Conservation (phyloP, 495 filamentous ascomycete species). For the Penicillium ochrochloron region DNA sequence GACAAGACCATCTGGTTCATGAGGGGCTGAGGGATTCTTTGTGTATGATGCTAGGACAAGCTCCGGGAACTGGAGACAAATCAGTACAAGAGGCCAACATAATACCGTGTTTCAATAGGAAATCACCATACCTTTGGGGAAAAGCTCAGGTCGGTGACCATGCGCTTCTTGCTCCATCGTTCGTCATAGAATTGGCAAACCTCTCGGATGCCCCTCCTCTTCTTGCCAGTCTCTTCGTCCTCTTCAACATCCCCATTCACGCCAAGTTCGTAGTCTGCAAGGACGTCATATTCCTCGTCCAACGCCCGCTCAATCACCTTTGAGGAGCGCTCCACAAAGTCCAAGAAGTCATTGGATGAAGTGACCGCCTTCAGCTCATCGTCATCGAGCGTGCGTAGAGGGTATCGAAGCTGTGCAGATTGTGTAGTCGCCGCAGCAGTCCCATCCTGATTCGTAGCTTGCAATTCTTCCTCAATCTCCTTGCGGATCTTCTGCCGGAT, state of each 20-base stretch:
- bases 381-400: constrained; percentile 75
- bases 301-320: constrained; percentile 97
- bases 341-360: constrained; percentile 89
- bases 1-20: constrained; percentile 92
- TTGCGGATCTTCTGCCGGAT: constrained; percentile 79
- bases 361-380: constrained; percentile 92
- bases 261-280: constrained; percentile 88
- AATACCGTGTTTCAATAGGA: background rate
- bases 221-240: constrained; percentile 82
- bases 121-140: constrained; percentile 72
- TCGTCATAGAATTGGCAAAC: constrained; percentile 93
- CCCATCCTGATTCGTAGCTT: constrained; percentile 62
- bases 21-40: constrained; percentile 91
- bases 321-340: constrained; percentile 92
- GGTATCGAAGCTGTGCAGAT: constrained; percentile 63
- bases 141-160: constrained; percentile 91
- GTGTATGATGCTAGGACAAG: constrained; percentile 93
- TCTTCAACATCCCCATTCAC: constrained; percentile 72
- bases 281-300: constrained; percentile 91
- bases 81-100: constrained; percentile 23
- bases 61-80: constrained; percentile 72
- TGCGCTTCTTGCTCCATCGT: constrained; percentile 94
- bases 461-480: constrained; percentile 93
- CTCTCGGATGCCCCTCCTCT: constrained; percentile 80
- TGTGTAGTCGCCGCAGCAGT: constrained; percentile 55